Conservation (phyloP, 768 basidiomycete species). For the Flagelloscypha sp. region DNA sequence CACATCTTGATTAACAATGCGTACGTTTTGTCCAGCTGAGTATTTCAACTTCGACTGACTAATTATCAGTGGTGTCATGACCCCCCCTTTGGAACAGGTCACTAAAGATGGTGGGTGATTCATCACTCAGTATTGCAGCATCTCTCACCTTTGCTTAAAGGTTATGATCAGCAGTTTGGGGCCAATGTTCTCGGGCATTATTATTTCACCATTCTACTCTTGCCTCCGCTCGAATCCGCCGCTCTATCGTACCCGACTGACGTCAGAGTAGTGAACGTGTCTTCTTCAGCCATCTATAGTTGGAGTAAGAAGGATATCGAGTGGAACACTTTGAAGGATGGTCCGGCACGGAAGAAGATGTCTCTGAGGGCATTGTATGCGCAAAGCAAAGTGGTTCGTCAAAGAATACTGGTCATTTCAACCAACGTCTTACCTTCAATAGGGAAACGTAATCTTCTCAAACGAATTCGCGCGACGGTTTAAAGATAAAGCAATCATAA, state of each 20-base stretch:
- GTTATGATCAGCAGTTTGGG: slow-evolving; percentile 18
- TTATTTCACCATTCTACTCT: slow-evolving; percentile 20
- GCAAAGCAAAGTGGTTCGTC: slow-evolving; percentile 17
- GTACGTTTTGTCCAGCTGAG: slow-evolving; percentile 11
- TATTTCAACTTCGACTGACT: not conserved
- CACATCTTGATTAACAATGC: slow-evolving; percentile 24
- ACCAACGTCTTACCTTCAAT: not conserved
- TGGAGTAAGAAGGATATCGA: no score
- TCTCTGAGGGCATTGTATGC: slow-evolving; percentile 7
- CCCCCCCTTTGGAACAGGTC: slow-evolving; percentile 18
- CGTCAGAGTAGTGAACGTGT: slow-evolving; percentile 25
- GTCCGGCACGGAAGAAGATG: slow-evolving; percentile 12
- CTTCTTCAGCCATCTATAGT: no score
- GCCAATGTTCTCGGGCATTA: slow-evolving; percentile 19
- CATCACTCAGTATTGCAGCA: not conserved
- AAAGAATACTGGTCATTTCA: not conserved
- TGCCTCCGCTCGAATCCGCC: slow-evolving; percentile 19
- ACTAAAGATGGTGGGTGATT: slow-evolving; percentile 16
- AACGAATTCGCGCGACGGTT: slow-evolving; percentile 32
- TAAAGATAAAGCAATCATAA: slow-evolving; percentile 31
- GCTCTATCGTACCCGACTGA: slow-evolving; percentile 14
- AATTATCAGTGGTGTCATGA: slow-evolving; percentile 20
- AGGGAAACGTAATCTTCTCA: slow-evolving; percentile 36
- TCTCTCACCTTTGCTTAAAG: slow-evolving; percentile 2
- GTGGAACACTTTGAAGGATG: slow-evolving; percentile 16